Evolutionary conservation across 495 filamentous ascomycete genomes (phyloP), one percentile per base, ranked within the genome.

Genomic region (Patellaria atrata): DNA sequence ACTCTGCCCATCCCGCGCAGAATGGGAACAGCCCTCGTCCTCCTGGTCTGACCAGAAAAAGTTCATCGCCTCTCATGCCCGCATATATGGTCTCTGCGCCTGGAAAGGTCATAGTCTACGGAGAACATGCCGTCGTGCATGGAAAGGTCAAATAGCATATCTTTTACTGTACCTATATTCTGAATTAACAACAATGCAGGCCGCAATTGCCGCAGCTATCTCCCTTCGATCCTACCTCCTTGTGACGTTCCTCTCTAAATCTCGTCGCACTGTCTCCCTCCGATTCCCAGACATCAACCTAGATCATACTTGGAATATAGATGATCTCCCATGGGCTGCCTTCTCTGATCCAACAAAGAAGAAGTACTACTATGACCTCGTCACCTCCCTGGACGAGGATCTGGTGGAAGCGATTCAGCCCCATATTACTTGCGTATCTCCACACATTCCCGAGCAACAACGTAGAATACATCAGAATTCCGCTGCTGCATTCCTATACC

Each of bases 71-170:
- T 21, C 56, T 55, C 63, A 68, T 85, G 61, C 85, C 87, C 4
- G 62, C 86, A 27, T 97, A 96, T 45, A 92, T 96, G 80, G 86
- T 94, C 36, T 96, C 89, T 5, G 86, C 89, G 10, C 89, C 89
- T 9, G 89, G 86, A 21, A 97, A 97, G 57, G 87, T 92, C 48
- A 96, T 97, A 53, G 82, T 94, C 12, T 94, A 79, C 57, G 89
- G 89, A 35, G 89, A 97, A 54, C 89, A 97, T 62, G 82, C 89
- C 8, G 89, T 94, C 2, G 89, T 97, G 7, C 71, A 97, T 51
- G 89, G 89, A 51, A 94, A 93, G 67, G 75, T 79, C 49, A 38
- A 10, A 22, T 12, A 19, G 7, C 38, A 9, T 11, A 5, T 6
- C 5, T 12, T 26, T 26, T n/a, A 19, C 41, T 22, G 8, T 35